These are phyloP conservation scores for Pharus latifolius DNA, from an alignment of 176 grass and related monocot species.

Conservation along the genomic window DNA sequence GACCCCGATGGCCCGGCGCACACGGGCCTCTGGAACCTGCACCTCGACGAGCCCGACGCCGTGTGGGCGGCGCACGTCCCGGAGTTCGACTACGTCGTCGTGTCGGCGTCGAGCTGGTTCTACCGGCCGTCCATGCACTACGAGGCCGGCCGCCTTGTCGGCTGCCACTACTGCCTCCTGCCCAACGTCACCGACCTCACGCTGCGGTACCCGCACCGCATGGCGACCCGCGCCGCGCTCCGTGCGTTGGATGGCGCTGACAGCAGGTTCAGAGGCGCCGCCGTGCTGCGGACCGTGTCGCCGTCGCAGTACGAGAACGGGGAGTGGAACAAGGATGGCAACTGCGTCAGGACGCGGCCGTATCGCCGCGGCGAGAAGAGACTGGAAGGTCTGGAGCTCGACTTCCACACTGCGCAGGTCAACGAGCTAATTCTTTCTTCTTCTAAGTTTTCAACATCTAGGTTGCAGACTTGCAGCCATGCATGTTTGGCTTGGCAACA, in stretches of 20 bases:
- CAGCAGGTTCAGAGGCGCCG: conserved; percentile 5
- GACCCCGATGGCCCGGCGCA: conserved; percentile 4
- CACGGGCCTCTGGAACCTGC: conserved; percentile 30
- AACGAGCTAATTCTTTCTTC: too few relatives aligned
- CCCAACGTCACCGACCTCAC: conserved; percentile 42
- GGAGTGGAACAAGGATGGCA: conserved; percentile 41
- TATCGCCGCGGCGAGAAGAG: conserved; percentile 13
- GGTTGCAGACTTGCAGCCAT: too few relatives aligned
- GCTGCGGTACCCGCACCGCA: conserved; percentile 28
- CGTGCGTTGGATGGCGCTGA: neutral
- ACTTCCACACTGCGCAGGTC: conserved; percentile 10
- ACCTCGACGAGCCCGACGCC: conserved; percentile 45
- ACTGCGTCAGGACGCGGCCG: conserved; percentile 41
- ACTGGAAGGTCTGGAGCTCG: conserved; percentile 12
- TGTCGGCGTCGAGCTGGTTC: conserved; percentile 66
- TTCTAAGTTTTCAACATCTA: too few relatives aligned
- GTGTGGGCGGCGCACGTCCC: conserved; percentile 5
- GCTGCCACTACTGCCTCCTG: conserved; percentile 26
- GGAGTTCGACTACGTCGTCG: conserved; percentile 36
- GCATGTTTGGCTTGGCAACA: too few relatives aligned
- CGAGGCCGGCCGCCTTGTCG: conserved; percentile 20
- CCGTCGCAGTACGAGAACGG: conserved; percentile 65
- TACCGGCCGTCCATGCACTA: conserved; percentile 38
- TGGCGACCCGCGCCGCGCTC: conserved; percentile 32
- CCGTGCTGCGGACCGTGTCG: conserved; percentile 33